These are phyloP conservation scores for Globisporangium middletonii DNA, from an alignment of 352 stramenopile genomes.

Conservation along the genomic window DNA sequence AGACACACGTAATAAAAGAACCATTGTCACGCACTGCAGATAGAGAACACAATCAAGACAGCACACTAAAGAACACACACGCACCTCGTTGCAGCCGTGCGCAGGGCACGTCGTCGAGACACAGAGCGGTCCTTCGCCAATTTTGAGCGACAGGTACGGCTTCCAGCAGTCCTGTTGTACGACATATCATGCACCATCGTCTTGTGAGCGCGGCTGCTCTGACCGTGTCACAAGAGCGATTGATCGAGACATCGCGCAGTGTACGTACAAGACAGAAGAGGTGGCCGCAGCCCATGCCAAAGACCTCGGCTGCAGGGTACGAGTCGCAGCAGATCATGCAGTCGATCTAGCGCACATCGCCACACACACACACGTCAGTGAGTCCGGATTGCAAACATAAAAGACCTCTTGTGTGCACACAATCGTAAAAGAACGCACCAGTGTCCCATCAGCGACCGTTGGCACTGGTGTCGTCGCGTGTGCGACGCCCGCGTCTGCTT, in stretches of 20 bases:
- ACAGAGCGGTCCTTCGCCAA: constrained; percentile 90
- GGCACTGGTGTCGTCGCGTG: constrained; percentile 37
- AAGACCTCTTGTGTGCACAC: not conserved
- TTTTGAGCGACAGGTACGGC: constrained; percentile 81
- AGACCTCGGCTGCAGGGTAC: constrained; percentile 56
- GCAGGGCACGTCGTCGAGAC: constrained; percentile 94
- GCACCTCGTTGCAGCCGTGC: constrained; percentile 92
- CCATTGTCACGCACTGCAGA: not conserved
- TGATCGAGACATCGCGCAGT: not conserved
- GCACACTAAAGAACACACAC: too few relatives aligned
- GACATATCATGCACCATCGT: not conserved
- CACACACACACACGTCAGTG: not conserved
- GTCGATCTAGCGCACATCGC: constrained; percentile 34
- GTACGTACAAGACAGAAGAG: constrained; percentile 92
- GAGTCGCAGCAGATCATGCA: constrained; percentile 96
- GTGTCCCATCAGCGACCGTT: constrained; percentile 25
- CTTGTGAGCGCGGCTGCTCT: too few relatives aligned
- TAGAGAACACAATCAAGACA: not conserved
- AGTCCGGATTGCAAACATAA: not conserved
- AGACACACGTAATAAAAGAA: not conserved
- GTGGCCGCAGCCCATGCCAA: constrained; percentile 95
- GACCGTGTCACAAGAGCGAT: not conserved
- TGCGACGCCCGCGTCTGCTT: constrained; percentile 50
- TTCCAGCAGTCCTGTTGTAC: constrained; percentile 73
- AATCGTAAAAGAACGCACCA: constrained; percentile 25